phyloP scores from a whole-genome alignment of 352 stramenopile species.

The Globisporangium cystogenes region DNA sequence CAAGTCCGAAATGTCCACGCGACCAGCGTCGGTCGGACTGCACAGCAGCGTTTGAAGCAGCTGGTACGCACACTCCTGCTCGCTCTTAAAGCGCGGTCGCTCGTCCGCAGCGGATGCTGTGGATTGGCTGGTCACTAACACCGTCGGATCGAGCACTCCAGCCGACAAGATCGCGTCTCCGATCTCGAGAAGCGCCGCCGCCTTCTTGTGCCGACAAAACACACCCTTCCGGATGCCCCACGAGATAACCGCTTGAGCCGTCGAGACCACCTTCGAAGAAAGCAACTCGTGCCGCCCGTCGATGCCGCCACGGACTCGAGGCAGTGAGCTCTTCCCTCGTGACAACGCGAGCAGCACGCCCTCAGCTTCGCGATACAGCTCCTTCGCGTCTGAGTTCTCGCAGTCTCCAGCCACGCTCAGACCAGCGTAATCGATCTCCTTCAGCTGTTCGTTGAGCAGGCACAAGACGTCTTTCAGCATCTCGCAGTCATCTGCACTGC shows the following conservation, averaged over 20 bases:
- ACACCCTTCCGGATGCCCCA: constrained; percentile 36
- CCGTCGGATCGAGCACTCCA: not conserved
- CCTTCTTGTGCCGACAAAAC: constrained; percentile 19
- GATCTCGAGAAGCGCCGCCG: constrained; percentile 5
- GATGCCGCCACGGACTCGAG: not conserved
- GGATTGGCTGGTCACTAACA: not conserved
- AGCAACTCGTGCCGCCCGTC: not conserved
- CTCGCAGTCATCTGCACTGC: constrained; percentile 2
- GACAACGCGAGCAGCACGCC: constrained; percentile 14
- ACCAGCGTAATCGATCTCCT: constrained; percentile 36
- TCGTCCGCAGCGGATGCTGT: constrained; percentile 10
- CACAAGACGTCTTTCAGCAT: constrained; percentile 23
- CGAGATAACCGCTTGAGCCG: constrained; percentile 28
- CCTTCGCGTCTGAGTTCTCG: constrained; percentile 15
- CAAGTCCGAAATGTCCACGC: constrained; percentile 32
- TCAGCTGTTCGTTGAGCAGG: constrained; percentile 23
- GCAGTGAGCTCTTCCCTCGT: not conserved
- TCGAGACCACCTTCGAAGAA: constrained; percentile 18
- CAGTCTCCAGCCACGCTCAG: constrained; percentile 15
- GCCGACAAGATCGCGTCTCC: constrained; percentile 2
- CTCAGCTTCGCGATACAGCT: constrained; percentile 22
- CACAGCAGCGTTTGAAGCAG: constrained; percentile 25
- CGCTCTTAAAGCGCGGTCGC: constrained; percentile 14
- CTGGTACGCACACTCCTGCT: constrained; percentile 24
- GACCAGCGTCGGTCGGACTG: constrained; percentile 26